Evolutionary conservation across 768 basidiomycete species (phyloP), one percentile per base, ranked within the genome.

Genomic region (Suillus sp.): DNA sequence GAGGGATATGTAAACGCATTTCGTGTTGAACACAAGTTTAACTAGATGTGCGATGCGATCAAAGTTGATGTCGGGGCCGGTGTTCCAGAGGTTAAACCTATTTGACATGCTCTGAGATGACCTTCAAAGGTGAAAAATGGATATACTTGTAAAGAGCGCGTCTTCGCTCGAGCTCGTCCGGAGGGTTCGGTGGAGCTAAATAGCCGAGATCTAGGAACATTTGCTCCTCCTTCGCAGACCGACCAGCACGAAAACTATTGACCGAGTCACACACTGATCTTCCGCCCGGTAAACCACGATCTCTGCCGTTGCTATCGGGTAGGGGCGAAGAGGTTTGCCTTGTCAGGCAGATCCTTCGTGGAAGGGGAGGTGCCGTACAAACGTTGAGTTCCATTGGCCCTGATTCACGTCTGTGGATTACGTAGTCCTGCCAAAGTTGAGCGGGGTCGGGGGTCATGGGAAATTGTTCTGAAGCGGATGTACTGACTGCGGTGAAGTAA

Each of bases 31-130:
- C 8, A 98, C 96, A 45, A 97, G 79, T 77, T 96, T 96, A 45
- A 91, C 92, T 32, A 98, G 84, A 73, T 96, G 94, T 18, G 89
- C 92, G 67, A 97, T 96, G 20, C 96, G 86, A 75, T 97, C 95
- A 71, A 98, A 97, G 72, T 96, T 96, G 65, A 86, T 80, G 73
- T 98, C 96, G 10, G 88, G 81, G 18, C 88, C 87, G 0, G 94
- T 95, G 66, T 92, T 86, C 84, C 93, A 89, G 56, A 97, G 91
- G 68, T 95, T 94, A 79, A 93, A 96, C 67, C 93, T 92, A 65
- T 57, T 40, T 57, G 34, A 62, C 13, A 16, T 27, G 55, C 22
- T n/a, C 18, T n/a, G 55, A 38, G 59, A 68, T 25, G 64, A 60
- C 35, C 35, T 54, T 35, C 32, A 59, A 25, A 27, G 16, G 38